A percentile compares a stretch with the other conserved stretches of the same genome.
Conservation (phyloP, 495 filamentous ascomycete species). For the Aspergillus sclerotiicarbonarius region DNA sequence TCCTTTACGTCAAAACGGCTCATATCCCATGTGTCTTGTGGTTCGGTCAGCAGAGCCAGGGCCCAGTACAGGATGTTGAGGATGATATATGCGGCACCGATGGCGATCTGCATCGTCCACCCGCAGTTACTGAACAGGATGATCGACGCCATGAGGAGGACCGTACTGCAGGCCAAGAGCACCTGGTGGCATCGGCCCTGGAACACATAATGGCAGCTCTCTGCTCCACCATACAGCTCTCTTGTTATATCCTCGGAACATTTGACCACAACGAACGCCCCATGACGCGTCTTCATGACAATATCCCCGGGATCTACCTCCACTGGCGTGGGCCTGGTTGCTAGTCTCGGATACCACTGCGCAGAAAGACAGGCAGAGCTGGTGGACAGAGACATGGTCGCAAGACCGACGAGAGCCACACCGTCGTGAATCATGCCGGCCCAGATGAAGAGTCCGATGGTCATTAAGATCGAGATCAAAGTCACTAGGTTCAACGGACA, state of each 20-base stretch:
- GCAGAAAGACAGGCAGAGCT: conserved; percentile 16
- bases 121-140: conserved; percentile 61
- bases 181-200: conserved; percentile 39
- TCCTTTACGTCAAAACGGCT: conserved; percentile 26
- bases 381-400: conserved; percentile 23
- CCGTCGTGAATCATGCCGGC: conserved; percentile 54
- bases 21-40: conserved; percentile 15
- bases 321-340: conserved; percentile 43
- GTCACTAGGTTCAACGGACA: conserved; percentile 54
- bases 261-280: conserved; percentile 58
- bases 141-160: conserved; percentile 60
- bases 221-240: conserved; percentile 61
- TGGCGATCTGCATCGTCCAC: conserved; percentile 57
- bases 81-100: conserved; percentile 55
- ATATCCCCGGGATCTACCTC: conserved; percentile 58
- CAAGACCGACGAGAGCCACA: conserved; percentile 26
- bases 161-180: conserved; percentile 56
- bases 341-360: conserved; percentile 52
- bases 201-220: conserved; percentile 52
- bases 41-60: conserved; percentile 14
- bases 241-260: conserved; percentile 63
- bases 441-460: conserved; percentile 38
- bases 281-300: conserved; percentile 58
- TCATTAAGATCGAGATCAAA: conserved; percentile 48
- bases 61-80: conserved; percentile 62